Conservation (phyloP, 129 eudicot species). For the Glebionis coronaria region DNA sequence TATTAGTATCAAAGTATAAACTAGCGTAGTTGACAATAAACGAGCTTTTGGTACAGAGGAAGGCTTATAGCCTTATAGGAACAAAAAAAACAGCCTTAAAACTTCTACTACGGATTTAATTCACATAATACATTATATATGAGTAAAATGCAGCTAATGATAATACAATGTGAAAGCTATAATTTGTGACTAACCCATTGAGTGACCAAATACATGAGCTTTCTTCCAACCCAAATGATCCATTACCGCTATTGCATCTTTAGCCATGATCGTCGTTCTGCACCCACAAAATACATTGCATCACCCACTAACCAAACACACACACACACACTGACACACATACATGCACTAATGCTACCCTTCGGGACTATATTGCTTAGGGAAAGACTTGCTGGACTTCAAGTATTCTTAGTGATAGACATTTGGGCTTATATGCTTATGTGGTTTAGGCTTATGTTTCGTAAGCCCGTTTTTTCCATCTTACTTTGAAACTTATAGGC, state of each 20-base stretch:
- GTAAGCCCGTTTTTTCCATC: too few relatives aligned
- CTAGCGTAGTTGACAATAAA: not conserved
- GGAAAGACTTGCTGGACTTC: too few relatives aligned
- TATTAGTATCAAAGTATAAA: not conserved
- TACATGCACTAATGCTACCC: too few relatives aligned
- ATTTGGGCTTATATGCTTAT: too few relatives aligned
- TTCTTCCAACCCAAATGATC: conserved; percentile 92
- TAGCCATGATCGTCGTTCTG: conserved; percentile 93
- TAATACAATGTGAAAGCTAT: conserved; percentile 5
- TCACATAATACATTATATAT: not conserved
- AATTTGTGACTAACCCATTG: conserved; percentile 75
- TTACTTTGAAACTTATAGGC: too few relatives aligned
- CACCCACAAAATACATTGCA: conserved; percentile 18
- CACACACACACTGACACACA: conserved; percentile 1
- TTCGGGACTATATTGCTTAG: too few relatives aligned
- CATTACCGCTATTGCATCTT: conserved; percentile 92
- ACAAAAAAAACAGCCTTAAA: not conserved
- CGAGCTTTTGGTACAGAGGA: not conserved
- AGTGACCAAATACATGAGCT: conserved; percentile 98
- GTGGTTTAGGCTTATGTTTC: too few relatives aligned
- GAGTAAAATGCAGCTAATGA: conserved; percentile 4
- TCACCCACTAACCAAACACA: conserved; percentile 6
- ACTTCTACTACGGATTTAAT: not conserved
- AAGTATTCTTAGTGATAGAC: too few relatives aligned
- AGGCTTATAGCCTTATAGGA: not conserved